Conservation (phyloP, 352 stramenopile species). For the Phytophthora kernoviae region DNA sequence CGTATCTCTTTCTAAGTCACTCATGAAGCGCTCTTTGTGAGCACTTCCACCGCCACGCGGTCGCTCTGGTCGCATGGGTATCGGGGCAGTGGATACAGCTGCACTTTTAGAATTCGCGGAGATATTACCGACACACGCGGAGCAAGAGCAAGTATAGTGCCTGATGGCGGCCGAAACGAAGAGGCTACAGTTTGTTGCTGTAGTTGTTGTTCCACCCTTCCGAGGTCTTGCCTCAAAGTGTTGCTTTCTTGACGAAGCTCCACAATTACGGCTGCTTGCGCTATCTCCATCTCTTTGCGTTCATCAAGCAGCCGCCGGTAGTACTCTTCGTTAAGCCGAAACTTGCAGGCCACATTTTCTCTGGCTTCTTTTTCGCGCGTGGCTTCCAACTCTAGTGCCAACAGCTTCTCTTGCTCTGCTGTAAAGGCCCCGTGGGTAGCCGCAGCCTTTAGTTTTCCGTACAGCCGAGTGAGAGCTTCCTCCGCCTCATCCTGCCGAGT, state of each 20-base stretch:
- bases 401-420: constrained; percentile 33
- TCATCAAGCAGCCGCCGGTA: constrained; percentile 50
- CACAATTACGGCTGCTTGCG: constrained; percentile 39
- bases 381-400: constrained; percentile 55
- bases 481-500: constrained; percentile 32
- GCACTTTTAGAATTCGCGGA: constrained; percentile 28
- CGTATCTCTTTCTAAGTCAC: constrained; percentile 69
- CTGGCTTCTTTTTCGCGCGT: constrained; percentile 30
- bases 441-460: constrained; percentile 33
- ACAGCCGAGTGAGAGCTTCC: constrained; percentile 28
- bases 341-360: constrained; percentile 43
- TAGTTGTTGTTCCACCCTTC: constrained; percentile 41
- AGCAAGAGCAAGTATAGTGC: constrained; percentile 8
- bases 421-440: constrained; percentile 38
- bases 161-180: constrained; percentile 22
- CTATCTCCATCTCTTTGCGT: constrained; percentile 56
- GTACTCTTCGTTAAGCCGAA: constrained; percentile 50
- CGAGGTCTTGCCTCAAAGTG: constrained; percentile 40
- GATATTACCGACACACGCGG: constrained; percentile 12
- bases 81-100: constrained; percentile 24
- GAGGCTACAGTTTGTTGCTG: constrained; percentile 11
- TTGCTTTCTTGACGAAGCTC: constrained; percentile 45
- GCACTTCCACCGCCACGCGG: constrained; percentile 45
- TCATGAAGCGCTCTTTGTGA: constrained; percentile 82
- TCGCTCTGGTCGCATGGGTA: constrained; percentile 62